Base-by-base conservation (phyloP, 2,329 filamentous ascomycete genomes). In the Pseudogymnoascus sp. region DNA sequence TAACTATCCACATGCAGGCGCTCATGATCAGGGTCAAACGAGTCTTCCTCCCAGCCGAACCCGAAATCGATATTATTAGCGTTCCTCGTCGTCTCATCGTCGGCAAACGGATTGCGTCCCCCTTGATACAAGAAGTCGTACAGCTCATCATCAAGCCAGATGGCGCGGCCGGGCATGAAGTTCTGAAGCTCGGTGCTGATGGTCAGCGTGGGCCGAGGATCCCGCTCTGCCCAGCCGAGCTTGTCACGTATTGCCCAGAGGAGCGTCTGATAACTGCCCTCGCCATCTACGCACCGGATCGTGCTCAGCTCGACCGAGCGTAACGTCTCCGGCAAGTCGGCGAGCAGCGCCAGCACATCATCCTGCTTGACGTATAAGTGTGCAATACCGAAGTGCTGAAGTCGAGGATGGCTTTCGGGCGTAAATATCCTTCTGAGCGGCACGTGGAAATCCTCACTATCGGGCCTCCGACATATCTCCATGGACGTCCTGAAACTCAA, bases 291-390 rank as follows among this genome's bases (percentile, higher is more conserved):
- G 22, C 74, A 74, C 2, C 7, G 8, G 1, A 75, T 63, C 11
- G 69, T 71, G 47, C 71, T 75, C 5, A 76, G 64, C 28, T 76
- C 68, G 0, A 75, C 62, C 1, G 70, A 71, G 8, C 66, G 64
- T 0, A 75, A 20, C 0, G 69, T 70, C 0, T 20, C 6, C 3
- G 71, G 72, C 0, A 76, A 58, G 0, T 57, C 60, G 1, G 53
- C 38, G 12, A 76, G 68, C 1, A 74, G 58, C 0, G 64, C 60
- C 7, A 75, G 50, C 0, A 74, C 30, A 35, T 73, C 70, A 1
- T 63, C 47, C 35, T 69, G 62, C 18, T 53, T 59, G 1, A 74
- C 68, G 0, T 68, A 14, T 6, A 72, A 70, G 12, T 63, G 53
- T 0, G 66, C 69, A 1, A 76, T 65, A 1, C 67, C 63, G 63